A percentile compares a stretch with the other conserved stretches of the same genome.
phyloP scores from a whole-genome alignment of 2,329 filamentous ascomycete species.

The Didymosphaeria variabile region DNA sequence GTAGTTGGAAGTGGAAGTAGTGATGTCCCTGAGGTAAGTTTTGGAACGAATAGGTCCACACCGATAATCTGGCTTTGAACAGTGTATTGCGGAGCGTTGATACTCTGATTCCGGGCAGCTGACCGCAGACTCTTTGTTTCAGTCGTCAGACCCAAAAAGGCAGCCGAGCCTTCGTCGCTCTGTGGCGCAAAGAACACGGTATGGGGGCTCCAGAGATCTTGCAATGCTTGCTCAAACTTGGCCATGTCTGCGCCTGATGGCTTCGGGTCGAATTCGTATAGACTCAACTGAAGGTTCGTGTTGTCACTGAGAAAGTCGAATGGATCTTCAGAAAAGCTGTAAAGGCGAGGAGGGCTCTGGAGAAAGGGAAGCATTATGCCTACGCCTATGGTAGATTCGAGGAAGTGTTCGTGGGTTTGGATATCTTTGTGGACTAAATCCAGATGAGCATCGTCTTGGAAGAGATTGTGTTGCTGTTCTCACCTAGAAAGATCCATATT shows the following conservation, averaged over 20 bases:
- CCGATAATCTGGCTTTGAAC: background rate
- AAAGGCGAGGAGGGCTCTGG: background rate
- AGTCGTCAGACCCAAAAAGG: background rate
- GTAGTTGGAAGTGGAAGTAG: background rate
- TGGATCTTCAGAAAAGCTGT: background rate
- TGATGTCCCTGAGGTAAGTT: background rate
- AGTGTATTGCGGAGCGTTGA: background rate
- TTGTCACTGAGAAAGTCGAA: background rate
- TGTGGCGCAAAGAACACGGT: background rate
- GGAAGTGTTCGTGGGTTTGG: background rate
- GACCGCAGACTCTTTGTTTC: background rate
- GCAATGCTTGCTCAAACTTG: background rate
- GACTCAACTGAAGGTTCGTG: background rate
- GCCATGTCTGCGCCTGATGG: background rate
- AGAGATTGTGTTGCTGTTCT: background rate
- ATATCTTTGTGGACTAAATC: background rate
- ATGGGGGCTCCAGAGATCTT: background rate
- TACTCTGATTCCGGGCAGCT: background rate
- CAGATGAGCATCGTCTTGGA: background rate
- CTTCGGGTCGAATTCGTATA: background rate
- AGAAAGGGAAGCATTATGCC: slow-evolving; percentile 2
- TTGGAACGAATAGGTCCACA: background rate
- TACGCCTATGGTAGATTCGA: slow-evolving; percentile 2
- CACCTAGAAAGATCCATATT: background rate
- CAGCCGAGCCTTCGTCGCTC: background rate